Evolutionary conservation across 2,329 filamentous ascomycete genomes (phyloP).

Genomic region (Orbilia javanica): DNA sequence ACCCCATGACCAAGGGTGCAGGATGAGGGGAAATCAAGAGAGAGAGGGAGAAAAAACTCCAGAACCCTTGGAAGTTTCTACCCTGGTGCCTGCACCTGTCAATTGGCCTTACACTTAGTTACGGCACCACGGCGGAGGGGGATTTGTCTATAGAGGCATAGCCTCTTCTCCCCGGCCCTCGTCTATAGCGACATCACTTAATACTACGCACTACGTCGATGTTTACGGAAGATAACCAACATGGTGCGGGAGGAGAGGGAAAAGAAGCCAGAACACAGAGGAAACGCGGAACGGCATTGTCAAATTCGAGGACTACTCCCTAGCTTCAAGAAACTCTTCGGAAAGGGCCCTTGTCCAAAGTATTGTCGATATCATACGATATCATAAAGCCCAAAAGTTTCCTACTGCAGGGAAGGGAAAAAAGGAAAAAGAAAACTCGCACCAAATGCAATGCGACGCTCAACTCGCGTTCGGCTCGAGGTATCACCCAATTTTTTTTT

Average conservation of each 20-base stretch:
- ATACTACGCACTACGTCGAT: neutral
- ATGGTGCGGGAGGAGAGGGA: neutral
- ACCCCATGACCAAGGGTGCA: conserved; percentile 33
- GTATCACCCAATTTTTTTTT: conserved; percentile 8
- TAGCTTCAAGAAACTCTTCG: conserved; percentile 11
- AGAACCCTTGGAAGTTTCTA: conserved; percentile 42
- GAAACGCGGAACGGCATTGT: conserved; percentile 40
- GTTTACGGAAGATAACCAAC: conserved; percentile 17
- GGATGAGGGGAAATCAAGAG: conserved; percentile 44
- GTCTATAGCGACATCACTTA: conserved; percentile 13
- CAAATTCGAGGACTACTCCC: conserved; percentile 18
- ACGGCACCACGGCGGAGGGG: conserved; percentile 6
- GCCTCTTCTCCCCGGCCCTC: conserved; percentile 20
- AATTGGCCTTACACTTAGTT: conserved; percentile 29
- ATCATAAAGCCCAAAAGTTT: conserved; percentile 16
- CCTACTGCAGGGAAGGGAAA: neutral
- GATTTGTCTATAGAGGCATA: conserved; percentile 26
- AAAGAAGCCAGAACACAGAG: conserved; percentile 3
- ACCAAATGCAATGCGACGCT: conserved; percentile 13
- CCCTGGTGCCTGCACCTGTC: conserved; percentile 42
- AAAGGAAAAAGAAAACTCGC: conserved; percentile 12
- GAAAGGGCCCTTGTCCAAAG: conserved; percentile 34
- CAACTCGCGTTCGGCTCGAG: conserved; percentile 13
- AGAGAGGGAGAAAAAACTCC: conserved; percentile 16
- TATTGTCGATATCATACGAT: conserved; percentile 49